Base-by-base conservation (phyloP, 139 green algal species). In the Chlamydomonas schloesseri region DNA sequence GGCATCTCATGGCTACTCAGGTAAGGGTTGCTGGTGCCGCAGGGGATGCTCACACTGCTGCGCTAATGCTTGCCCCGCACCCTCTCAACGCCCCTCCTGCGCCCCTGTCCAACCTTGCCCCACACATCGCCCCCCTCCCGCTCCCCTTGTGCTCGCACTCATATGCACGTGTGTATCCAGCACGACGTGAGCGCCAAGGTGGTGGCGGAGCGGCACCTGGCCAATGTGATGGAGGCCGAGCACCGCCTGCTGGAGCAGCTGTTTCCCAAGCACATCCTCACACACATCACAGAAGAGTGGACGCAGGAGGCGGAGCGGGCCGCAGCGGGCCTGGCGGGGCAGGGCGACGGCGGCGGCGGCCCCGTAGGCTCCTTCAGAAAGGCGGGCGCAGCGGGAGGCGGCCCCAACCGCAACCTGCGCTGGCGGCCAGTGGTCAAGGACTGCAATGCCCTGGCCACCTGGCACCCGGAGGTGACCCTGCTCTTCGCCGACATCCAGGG, bases 201-300 rank as follows among this genome's bases (percentile, higher is more conserved):
- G 55, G 29, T 70, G 15, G 82, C 82, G 0, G 82, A 87, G 57
- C 71, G 74, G 71, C 70, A 87, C 74, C 74, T 81, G 55, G 74
- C 74, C 1, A 42, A 76, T 3, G 79, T 86, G 46, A 77, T 87
- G 71, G 82, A 87, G 62, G 82, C 74, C 33, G 82, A 87, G 71
- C 82, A 87, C 82, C 53, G 74, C 36, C 71, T 87, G 36, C 57
- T 87, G 57, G 82, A 81, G 82, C 70, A 87, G 82, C 36, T 87
- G 26, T 87, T 87, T 28, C 82, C 82, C 5, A 69, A 70, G 33
- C 82, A 87, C 71, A 77, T 87, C 33, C 82, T 87, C 0, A 47
- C n/a, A 57, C 64, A 73, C 65, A 70, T 86, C 47, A 73, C 79
- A 0, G 65, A 67, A 42, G 69, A 86, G 65, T 70, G 74, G 55